Percentiles rank a stretch among this genome's conserved stretches.
These are phyloP conservation scores for Seiridium cupressi DNA, from an alignment of 2,329 filamentous ascomycete species.

Conservation along the genomic window DNA sequence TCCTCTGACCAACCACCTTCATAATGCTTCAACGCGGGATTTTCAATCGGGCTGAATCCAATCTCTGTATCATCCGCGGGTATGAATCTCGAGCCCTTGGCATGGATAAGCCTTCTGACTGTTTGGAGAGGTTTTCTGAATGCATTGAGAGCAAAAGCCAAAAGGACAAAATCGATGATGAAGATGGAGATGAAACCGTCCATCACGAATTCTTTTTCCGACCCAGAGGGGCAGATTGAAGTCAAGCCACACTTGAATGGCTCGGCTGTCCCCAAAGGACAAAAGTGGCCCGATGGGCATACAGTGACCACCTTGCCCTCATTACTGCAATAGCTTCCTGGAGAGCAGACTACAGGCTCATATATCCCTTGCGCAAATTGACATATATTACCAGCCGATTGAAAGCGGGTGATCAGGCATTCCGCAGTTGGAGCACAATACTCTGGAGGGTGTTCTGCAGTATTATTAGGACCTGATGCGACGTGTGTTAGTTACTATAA, in stretches of 20 bases:
- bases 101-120: not conserved
- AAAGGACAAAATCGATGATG: not conserved
- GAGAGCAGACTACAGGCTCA: not conserved
- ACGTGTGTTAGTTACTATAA: not conserved
- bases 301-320: not conserved
- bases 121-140: not conserved
- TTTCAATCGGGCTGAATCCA: no score
- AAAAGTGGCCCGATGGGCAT: not conserved
- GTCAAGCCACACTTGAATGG: not conserved
- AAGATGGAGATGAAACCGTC: not conserved
- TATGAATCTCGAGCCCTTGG: no score
- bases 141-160: not conserved
- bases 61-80: no score
- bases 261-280: not conserved
- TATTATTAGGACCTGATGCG: not conserved
- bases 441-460: not conserved
- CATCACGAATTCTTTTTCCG: not conserved
- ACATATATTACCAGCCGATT: not conserved
- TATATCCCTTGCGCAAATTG: not conserved
- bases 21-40: no score
- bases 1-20: no score
- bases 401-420: not conserved
- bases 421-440: not conserved
- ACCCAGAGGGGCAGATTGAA: not conserved
- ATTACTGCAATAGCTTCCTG: not conserved